Percentiles rank a stretch among this genome's conserved stretches.
Conservation (phyloP, 805 yeast genomes). For the Nakazawaea populi region DNA sequence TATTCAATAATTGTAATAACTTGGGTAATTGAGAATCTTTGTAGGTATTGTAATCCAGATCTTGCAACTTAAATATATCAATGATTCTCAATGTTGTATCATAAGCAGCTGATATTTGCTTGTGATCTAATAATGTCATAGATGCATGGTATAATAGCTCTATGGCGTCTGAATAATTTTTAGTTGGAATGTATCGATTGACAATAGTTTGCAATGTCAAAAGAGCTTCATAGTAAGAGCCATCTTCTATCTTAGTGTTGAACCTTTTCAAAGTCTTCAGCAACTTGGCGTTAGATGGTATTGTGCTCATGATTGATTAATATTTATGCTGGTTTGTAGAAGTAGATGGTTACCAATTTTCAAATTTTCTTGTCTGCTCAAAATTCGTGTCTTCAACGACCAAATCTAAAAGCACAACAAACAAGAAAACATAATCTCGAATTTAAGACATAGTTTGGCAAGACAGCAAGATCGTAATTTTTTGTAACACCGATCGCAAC, state of each 20-base stretch:
- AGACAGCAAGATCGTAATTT: too few relatives aligned
- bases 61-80: slow-evolving; percentile 54
- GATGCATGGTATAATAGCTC: slow-evolving; percentile 72
- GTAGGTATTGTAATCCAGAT: slow-evolving; percentile 17
- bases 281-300: slow-evolving; percentile 29
- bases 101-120: slow-evolving; percentile 75
- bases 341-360: too few relatives aligned
- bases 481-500: too few relatives aligned
- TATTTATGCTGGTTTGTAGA: neutral
- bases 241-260: slow-evolving; percentile 54
- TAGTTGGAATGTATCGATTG: slow-evolving; percentile 70
- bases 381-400: too few relatives aligned
- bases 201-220: slow-evolving; percentile 89
- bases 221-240: slow-evolving; percentile 91
- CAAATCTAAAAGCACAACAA: too few relatives aligned
- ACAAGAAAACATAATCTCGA: too few relatives aligned
- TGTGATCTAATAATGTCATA: slow-evolving; percentile 55
- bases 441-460: too few relatives aligned
- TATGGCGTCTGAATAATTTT: slow-evolving; percentile 64
- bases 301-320: neutral
- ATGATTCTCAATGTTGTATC: slow-evolving; percentile 70
- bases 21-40: slow-evolving; percentile 24
- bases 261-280: slow-evolving; percentile 60
- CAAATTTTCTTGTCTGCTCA: too few relatives aligned
- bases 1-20: slow-evolving; percentile 33